These are phyloP conservation scores for Rhizophora apiculata DNA, from an alignment of 345 rosid genomes.

Conservation along the genomic window DNA sequence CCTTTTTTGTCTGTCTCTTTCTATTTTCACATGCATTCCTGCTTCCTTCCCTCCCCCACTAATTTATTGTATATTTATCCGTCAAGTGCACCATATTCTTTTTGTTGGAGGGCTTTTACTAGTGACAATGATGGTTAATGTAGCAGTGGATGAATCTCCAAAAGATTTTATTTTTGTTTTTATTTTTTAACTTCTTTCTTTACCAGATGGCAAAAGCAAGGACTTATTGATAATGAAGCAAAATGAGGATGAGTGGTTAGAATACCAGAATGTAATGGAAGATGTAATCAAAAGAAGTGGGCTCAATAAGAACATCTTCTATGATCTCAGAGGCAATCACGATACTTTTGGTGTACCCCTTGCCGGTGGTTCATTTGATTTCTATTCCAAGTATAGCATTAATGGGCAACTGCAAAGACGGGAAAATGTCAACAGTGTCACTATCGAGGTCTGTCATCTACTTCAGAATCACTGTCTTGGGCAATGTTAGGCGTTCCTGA, in stretches of 20 bases:
- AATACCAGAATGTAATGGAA: constrained; percentile 66
- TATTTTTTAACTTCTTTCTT: neutral
- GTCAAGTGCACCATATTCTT: too few species aligned
- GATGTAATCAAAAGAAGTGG: constrained; percentile 64
- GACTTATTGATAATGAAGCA: constrained; percentile 81
- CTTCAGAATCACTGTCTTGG: neutral
- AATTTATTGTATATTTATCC: too few species aligned
- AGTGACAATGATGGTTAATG: too few species aligned
- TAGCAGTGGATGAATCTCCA: neutral
- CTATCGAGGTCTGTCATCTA: constrained; percentile 60
- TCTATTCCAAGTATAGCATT: constrained; percentile 79
- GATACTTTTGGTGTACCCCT: constrained; percentile 84
- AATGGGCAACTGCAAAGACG: constrained; percentile 63
- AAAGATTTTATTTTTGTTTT: constrained; percentile 7
- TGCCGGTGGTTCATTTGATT: constrained; percentile 63
- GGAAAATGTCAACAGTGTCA: constrained; percentile 53
- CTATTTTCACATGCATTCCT: too few species aligned
- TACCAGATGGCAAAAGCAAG: constrained; percentile 83
- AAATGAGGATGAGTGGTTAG: constrained; percentile 80
- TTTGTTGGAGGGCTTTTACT: too few species aligned
- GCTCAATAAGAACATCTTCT: constrained; percentile 64
- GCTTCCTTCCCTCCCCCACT: too few species aligned
- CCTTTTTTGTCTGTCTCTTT: too few species aligned
- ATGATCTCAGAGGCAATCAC: constrained; percentile 94
- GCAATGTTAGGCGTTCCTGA: neutral